Conservation (phyloP, 495 filamentous ascomycete species). For the Penicillium arizonense region DNA sequence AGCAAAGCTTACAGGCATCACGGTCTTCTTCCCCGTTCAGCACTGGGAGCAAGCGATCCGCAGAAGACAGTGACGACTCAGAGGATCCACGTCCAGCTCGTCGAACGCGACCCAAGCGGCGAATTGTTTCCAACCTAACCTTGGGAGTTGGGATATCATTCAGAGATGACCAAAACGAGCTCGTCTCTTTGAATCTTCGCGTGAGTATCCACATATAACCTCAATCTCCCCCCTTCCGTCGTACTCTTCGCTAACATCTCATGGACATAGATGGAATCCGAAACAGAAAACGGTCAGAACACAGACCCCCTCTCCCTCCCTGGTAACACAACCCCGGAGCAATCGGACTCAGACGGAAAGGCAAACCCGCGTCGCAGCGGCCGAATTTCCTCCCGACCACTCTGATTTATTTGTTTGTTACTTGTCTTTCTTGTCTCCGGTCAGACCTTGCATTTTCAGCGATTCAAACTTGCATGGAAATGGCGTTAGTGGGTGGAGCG, state of each 20-base stretch:
- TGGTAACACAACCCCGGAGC: conserved; percentile 4
- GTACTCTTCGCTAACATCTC: neutral
- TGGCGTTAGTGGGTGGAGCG: conserved; percentile 21
- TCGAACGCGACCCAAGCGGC: conserved; percentile 33
- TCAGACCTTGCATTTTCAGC: conserved; percentile 14
- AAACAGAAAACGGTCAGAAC: conserved; percentile 9
- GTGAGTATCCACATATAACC: conserved; percentile 15
- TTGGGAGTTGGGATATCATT: conserved; percentile 46
- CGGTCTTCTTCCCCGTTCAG: conserved; percentile 47
- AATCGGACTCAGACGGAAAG: conserved; percentile 2
- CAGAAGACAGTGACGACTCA: conserved; percentile 44
- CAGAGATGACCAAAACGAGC: conserved; percentile 42
- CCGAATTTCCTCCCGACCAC: conserved; percentile 17
- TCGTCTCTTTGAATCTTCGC: conserved; percentile 44
- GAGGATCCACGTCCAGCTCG: conserved; percentile 33
- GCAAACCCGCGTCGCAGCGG: conserved; percentile 21
- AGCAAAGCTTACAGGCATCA: conserved; percentile 37
- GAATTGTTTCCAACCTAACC: conserved; percentile 43
- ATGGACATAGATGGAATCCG: conserved; percentile 14
- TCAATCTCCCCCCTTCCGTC: too few relatives aligned
- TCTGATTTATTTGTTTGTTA: conserved; percentile 6
- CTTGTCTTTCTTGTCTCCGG: neutral
- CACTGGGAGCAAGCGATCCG: conserved; percentile 49
- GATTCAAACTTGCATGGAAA: conserved; percentile 24
- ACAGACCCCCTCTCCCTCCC: neutral